Conservation (phyloP, 345 rosid genomes). For the Syzygium aqueum region DNA sequence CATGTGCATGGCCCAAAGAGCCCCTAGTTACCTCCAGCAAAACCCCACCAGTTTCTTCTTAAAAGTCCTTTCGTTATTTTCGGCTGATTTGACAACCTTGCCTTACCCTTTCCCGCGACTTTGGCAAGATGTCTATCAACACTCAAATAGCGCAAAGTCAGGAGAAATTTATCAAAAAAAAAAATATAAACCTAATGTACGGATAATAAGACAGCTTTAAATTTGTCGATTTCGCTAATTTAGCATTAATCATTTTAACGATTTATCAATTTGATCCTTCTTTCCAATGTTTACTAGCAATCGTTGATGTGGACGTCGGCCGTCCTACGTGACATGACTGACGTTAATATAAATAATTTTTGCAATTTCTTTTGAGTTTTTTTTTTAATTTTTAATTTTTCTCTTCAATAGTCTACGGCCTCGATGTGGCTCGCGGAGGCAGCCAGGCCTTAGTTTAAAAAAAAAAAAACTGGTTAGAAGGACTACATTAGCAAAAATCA, state of each 20-base stretch:
- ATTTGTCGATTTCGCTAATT: no score
- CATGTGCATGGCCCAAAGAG: background rate
- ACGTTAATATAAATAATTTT: rapidly evolving
- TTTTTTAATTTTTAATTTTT: rapidly evolving
- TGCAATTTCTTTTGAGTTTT: background rate
- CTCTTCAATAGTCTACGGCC: no score
- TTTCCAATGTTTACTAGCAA: background rate
- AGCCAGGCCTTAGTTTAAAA: background rate
- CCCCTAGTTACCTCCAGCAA: background rate
- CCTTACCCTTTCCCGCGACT: background rate
- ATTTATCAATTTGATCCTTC: background rate
- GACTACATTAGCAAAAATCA: no score
- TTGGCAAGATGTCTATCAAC: background rate
- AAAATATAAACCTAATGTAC: no score
- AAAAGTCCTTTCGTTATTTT: background rate
- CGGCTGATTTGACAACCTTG: background rate
- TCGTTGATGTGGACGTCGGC: rapidly evolving
- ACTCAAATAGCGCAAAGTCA: background rate
- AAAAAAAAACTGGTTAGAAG: rapidly evolving
- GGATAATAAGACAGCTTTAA: background rate
- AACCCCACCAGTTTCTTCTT: background rate
- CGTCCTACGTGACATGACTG: rapidly evolving
- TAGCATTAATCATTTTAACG: background rate
- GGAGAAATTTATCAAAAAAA: background rate
- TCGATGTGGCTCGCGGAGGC: rapidly evolving